Conservation (phyloP, 441 rosid species). For the Gossypium davidsonii region DNA sequence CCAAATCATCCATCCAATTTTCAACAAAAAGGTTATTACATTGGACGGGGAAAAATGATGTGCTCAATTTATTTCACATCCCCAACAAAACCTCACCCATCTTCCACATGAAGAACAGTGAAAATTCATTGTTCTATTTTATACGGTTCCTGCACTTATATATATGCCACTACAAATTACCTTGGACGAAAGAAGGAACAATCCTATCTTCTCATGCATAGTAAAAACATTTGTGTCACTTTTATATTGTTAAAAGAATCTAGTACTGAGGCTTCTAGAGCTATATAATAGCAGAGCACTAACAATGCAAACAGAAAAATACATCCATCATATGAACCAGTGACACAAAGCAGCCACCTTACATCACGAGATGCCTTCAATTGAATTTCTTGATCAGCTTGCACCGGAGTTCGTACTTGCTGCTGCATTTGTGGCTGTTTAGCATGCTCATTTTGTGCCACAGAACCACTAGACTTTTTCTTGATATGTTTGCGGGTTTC, state of each 20-base stretch:
- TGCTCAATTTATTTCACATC: neutral
- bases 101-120: constrained; percentile 2
- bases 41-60: neutral
- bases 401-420: constrained; percentile 26
- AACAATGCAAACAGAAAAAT: constrained; percentile 21
- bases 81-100: neutral
- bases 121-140: neutral
- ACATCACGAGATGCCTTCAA: constrained; percentile 77
- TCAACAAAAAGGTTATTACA: neutral
- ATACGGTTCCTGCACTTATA: neutral
- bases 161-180: neutral
- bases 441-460: constrained; percentile 24
- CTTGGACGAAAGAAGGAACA: neutral
- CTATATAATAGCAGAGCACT: constrained; percentile 7
- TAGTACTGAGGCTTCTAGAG: neutral
- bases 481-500: constrained; percentile 57
- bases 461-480: constrained; percentile 35
- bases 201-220: neutral
- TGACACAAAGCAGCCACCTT: constrained; percentile 61
- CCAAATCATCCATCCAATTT: constrained; percentile 16
- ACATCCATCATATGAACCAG: constrained; percentile 32
- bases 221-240: neutral
- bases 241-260: constrained; percentile 1
- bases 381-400: constrained; percentile 54
- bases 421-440: constrained; percentile 26